Base-by-base conservation (phyloP, 2,329 filamentous ascomycete genomes). In the Ophiostoma tasmaniense region DNA sequence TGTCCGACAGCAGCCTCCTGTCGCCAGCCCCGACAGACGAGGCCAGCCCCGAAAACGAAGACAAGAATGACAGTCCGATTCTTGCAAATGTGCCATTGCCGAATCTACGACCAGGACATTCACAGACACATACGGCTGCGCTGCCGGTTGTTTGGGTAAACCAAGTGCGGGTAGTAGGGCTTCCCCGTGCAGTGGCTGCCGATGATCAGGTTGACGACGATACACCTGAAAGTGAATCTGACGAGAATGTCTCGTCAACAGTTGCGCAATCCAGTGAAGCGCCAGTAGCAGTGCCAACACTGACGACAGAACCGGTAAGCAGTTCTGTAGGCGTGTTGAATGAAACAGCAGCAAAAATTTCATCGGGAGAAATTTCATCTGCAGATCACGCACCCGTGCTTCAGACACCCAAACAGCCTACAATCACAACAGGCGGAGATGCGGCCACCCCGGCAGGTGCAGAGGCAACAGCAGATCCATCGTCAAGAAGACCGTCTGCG, bases 21-120 rank as follows among this genome's bases (percentile, higher is more conserved):
- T 89, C 89, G 17, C 87, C 88, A 39, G 83, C 87, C 14, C 83
- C 85, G 13, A 90, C 86, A 75, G 85, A 89, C 72, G 86, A 88
- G 71, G 79, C 81, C 20, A 86, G 84, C 73, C 84, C 84, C 30
- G 76, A 76, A 71, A 70, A 77, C 4, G 39, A 25, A 17, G 61
- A 64, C 61, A 64, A 39, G 61, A 13, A n/a, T n/a, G 61, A 39
- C 30, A 66, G 62, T 69, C 66, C 62, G 14, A 8, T 45, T 11
- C 8, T 64, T 10, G 6, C 61, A 33, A 64, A 13, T 10, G 20
- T 13, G 3, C 17, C 11, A 33, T 17, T 35, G 3, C 42, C n/a
- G 28, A 37, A 30, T 5, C 30, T 35, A 3, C 28, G 28, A 20
- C 59, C 28, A 37, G 33, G 28, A 11, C 59, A 64, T 3, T 55